Base-by-base conservation (phyloP, 768 basidiomycete genomes). In the Serendipita vermifera region DNA sequence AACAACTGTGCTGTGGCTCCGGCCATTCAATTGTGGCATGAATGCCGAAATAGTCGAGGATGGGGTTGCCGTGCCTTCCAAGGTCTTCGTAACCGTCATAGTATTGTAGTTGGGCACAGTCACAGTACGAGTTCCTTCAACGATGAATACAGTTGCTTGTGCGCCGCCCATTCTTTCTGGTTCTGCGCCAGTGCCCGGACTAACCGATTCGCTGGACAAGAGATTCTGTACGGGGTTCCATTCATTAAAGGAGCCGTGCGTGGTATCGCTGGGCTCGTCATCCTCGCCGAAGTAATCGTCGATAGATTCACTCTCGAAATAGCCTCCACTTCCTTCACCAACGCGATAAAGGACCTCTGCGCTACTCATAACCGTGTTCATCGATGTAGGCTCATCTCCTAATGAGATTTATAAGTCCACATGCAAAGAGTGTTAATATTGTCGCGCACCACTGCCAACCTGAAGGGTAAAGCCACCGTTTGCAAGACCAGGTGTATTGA, bases 401-500 rank as follows among this genome's bases (percentile, higher is more conserved):
- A 22, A 9, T 9, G 35, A n/a, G n/a, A n/a, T n/a, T 36, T 36
- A n/a, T 36, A 9, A 36, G 35, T n/a, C n/a, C 35, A 9, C n/a
- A 9, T 36, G n/a, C 35, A 9, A 9, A 9, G 9, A 36, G 9
- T 36, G n/a, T 36, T 36, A 17, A 4, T 9, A 4, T 22, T 17
- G 22, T 5, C 15, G 24, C 46, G 5, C 20, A 51, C 46, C 46
- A 15, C 7, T 7, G 9, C 46, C 46, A 17, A 86, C 81, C 32
- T 77, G 73, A 7, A 90, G 73, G 17, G 64, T 63, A 64, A 90
- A 87, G 0, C 61, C 64, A 2, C 87, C 87, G 61, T 90, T 77
- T 58, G 76, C 79, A 58, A 69, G 53, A 4, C 87, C 87, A 0
- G 86, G 85, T 0, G 82, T 84, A 62, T 89, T 90, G 54, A 90